These are phyloP conservation scores for Mortierella sp. DNA, from an alignment of 371 early-diverging fungal genomes.

Conservation along the genomic window DNA sequence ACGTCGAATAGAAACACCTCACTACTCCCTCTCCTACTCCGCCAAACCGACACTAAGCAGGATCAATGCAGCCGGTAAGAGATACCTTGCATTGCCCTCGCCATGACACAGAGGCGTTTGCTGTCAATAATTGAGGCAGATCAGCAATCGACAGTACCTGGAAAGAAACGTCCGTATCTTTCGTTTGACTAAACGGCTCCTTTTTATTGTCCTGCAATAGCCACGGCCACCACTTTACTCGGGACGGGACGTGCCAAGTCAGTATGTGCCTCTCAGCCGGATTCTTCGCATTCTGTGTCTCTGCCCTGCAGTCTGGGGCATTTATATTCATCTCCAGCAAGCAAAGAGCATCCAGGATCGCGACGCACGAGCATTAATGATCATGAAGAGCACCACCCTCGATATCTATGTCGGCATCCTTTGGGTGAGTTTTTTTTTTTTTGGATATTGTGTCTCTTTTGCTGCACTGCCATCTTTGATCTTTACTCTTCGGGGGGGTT, in stretches of 20 bases:
- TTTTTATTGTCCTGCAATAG: slow-evolving; percentile 8
- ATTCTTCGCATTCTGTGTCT: slow-evolving; percentile 47
- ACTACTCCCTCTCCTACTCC: not conserved
- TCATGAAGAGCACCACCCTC: slow-evolving; percentile 63
- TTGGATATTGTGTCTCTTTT: slow-evolving; percentile 9
- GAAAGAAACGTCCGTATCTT: not conserved
- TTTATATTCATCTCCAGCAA: slow-evolving; percentile 59
- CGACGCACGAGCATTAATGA: slow-evolving; percentile 66
- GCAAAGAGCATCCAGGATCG: slow-evolving; percentile 61
- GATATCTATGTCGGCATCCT: slow-evolving; percentile 72
- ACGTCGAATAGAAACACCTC: not conserved
- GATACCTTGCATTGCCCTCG: not conserved
- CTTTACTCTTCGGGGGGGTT: not conserved
- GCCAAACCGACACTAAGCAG: slow-evolving; percentile 5
- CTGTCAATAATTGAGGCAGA: not conserved
- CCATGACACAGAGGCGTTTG: not conserved
- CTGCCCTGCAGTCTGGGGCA: slow-evolving; percentile 64
- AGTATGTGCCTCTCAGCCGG: slow-evolving; percentile 37
- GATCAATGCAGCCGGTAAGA: slow-evolving; percentile 14
- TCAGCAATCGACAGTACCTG: not conserved
- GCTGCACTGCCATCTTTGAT: not conserved
- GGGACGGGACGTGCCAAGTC: slow-evolving; percentile 27
- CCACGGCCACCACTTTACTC: slow-evolving; percentile 45
- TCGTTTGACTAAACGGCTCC: slow-evolving; percentile 14
- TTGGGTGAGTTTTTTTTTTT: slow-evolving; percentile 63